Evolutionary conservation across 1,139 yeast species (phyloP).

Genomic region (Saccharomyces hybrid): DNA sequence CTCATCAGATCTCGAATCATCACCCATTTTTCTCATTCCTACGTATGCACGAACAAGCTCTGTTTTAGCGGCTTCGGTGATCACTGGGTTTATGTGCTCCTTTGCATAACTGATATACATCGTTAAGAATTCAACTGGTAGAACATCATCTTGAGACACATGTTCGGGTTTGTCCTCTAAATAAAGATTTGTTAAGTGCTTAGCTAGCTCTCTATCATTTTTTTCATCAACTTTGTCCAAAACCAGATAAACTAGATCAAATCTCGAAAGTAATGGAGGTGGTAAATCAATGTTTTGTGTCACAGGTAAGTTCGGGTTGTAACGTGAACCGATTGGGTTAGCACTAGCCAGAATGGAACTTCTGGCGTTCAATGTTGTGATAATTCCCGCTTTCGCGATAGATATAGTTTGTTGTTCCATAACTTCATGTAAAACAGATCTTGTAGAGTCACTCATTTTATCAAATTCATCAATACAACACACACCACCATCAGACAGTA

Average conservation of each 20-base stretch:
- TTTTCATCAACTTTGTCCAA: slow-evolving; percentile 87
- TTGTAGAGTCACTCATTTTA: slow-evolving; percentile 89
- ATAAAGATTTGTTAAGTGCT: slow-evolving; percentile 86
- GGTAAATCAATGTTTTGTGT: slow-evolving; percentile 93
- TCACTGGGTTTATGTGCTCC: slow-evolving; percentile 67
- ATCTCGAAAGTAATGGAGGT: slow-evolving; percentile 89
- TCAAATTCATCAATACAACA: slow-evolving; percentile 99
- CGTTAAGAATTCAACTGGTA: slow-evolving; percentile 84
- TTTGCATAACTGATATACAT: slow-evolving; percentile 88
- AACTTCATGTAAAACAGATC: slow-evolving; percentile 95
- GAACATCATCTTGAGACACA: slow-evolving; percentile 53
- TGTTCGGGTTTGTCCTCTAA: slow-evolving; percentile 78
- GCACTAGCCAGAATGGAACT: slow-evolving; percentile 95
- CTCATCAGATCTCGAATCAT: slow-evolving; percentile 78
- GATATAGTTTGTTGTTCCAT: slow-evolving; percentile 99
- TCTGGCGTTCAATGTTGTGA: slow-evolving; percentile 92
- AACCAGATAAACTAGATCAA: slow-evolving; percentile 86
- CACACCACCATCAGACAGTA: slow-evolving; percentile 94
- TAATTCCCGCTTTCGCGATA: slow-evolving; percentile 96
- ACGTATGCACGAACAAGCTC: slow-evolving; percentile 88
- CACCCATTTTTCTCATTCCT: slow-evolving; percentile 90
- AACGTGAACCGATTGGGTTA: slow-evolving; percentile 93
- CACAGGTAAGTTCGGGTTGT: slow-evolving; percentile 88
- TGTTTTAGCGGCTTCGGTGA: slow-evolving; percentile 72
- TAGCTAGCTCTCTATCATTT: slow-evolving; percentile 78